Base-by-base conservation (phyloP, 1,139 yeast genomes). In the Kodamaea arcana region DNA sequence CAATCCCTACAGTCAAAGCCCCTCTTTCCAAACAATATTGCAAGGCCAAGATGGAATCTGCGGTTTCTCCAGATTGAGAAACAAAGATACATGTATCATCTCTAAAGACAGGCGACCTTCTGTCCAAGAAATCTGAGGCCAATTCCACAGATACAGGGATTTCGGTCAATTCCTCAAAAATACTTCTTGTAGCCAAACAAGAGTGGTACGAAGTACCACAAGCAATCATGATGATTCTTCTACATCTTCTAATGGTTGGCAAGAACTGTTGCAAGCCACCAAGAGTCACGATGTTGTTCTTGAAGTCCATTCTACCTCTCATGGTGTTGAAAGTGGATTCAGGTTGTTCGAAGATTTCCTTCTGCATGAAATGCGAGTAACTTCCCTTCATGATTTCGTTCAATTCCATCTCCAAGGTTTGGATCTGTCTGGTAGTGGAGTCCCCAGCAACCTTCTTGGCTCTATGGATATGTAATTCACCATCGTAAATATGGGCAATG, bases 131-230 rank as follows among this genome's bases (percentile, higher is more conserved):
- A 65, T 94, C 99, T 8, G 97, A 88, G 14, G 98, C 98, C 54
- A 94, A 78, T 64, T 94, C 99, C 29, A 94, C 96, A 32, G 88
- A 73, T 10, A 92, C 97, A 8, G 98, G 98, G 44, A 92, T 86
- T 59, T 90, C 97, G 20, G 97, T 88, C 54, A 94, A 74, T 60
- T 94, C 98, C 65, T 94, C 99, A 58, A 94, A 90, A 46, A 88
- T 83, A 11, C 97, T 84, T 62, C 99, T 80, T 20, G 96, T 92
- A 17, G 98, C 98, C 57, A 94, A 69, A 71, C 98, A 94, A 15
- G 98, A 92, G 65, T 94, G 98, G 58, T 90, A 94, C 1, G 98
- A 92, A 5, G 99, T 94, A 67, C 99, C 99, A 68, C 99, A 94
- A 4, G 98, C 99, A 69, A 94, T 86, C 97, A 94, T 92, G 42